phyloP scores from a whole-genome alignment of 2,329 filamentous ascomycete species.

The Xylogone sp. region DNA sequence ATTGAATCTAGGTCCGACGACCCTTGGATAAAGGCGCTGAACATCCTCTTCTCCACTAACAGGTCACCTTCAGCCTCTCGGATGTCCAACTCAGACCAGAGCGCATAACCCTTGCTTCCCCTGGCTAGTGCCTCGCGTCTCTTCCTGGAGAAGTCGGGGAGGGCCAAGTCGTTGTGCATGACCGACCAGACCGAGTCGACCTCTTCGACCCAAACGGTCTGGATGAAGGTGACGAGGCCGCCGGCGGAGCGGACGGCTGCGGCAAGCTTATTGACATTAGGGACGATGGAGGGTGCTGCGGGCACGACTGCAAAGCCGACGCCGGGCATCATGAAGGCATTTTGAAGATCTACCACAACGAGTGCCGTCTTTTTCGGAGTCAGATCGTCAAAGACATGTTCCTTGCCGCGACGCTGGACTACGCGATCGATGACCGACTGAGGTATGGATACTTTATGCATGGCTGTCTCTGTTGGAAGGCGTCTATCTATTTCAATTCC shows the following conservation, averaged over 20 bases:
- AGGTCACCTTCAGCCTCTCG: not conserved
- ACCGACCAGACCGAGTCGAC: not conserved
- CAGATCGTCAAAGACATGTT: constrained; percentile 1
- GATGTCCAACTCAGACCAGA: not conserved
- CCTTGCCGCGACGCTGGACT: constrained; percentile 1
- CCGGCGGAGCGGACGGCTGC: not conserved
- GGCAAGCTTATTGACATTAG: not conserved
- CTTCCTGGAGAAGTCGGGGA: not conserved
- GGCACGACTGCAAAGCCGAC: not conserved
- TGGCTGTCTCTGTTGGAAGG: not conserved
- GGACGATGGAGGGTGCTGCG: constrained; percentile 1
- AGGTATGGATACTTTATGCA: constrained; percentile 4
- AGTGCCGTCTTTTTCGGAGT: constrained; percentile 2
- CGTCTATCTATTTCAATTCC: not conserved
- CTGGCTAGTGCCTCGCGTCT: not conserved
- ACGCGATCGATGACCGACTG: constrained; percentile 4
- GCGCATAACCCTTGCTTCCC: not conserved
- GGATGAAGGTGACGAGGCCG: not conserved
- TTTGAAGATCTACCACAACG: constrained; percentile 5
- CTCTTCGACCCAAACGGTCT: not conserved
- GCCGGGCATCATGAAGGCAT: constrained; percentile 3
- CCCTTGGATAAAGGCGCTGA: not conserved
- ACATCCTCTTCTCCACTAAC: not conserved
- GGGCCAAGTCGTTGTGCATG: not conserved
- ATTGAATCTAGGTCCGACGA: not conserved